Base-by-base conservation (phyloP, 164 flowering plant species). In the Kingdonia uniflora region DNA sequence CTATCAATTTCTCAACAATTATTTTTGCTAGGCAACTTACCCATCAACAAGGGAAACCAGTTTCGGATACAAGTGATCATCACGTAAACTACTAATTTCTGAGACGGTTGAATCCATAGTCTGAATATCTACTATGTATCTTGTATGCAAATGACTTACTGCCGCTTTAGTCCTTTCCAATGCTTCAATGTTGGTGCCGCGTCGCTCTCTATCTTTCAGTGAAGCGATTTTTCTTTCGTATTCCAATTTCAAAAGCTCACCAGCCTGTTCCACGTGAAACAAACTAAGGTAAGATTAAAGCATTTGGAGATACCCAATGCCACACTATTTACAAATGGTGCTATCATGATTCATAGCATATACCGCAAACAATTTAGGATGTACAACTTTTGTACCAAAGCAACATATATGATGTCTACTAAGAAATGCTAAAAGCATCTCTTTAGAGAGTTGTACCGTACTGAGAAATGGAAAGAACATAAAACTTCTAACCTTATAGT, bases 61-160 rank as follows among this genome's bases (percentile, higher is more conserved):
- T 54, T 77, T 82, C 16, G 96, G 95, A 50, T 81, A 85, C 65
- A 90, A 52, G 64, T 80, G 85, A 54, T 79, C 70, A 57, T 90
- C 96, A 19, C 96, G 85, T 17, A 90, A 64, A 15, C 65, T 72
- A 51, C 76, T 76, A 35, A 87, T 82, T 65, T 90, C 97, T 39
- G 80, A 70, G 14, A 81, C 89, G 1, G 95, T 85, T n/a, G 96
- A 81, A 66, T 90, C 97, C 85, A 90, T 62, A 33, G 95, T 80
- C 61, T 90, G 96, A 87, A 85, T 80, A 67, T 87, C 96, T 22
- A 90, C 94, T 40, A 90, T 81, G 59, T 85, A 83, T 66, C 91
- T 72, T 15, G 96, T 85, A 50, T 90, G 96, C 72, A 87, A 61
- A 76, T 90, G 96, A 64, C 84, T 78, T 17, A 87, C 95, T 46